Conservation (phyloP, 1,284 basidiomycete species). For the Blastosporella zonata region DNA sequence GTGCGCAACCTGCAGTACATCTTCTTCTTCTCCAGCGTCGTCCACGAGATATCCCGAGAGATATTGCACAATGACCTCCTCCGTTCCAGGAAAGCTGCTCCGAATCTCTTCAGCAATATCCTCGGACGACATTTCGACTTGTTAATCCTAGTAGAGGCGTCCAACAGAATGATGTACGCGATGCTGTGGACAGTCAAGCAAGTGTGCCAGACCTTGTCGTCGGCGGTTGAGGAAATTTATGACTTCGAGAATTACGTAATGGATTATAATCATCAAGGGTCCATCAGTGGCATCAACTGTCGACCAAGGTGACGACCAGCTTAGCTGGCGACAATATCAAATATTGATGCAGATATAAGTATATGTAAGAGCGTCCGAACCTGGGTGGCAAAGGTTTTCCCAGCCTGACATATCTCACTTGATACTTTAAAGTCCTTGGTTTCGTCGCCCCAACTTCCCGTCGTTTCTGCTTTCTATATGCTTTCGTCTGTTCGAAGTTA, state of each 20-base stretch:
- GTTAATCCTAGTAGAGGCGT: conserved; percentile 2
- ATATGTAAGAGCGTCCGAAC: too few relatives aligned
- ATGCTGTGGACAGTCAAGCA: not conserved
- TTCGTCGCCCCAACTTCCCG: not conserved
- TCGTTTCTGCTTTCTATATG: conserved; percentile 1
- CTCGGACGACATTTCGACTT: conserved; percentile 47
- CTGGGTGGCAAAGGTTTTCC: conserved; percentile 5
- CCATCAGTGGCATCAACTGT: too few relatives aligned
- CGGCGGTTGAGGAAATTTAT: not conserved
- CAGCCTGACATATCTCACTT: conserved; percentile 2
- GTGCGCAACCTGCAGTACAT: conserved; percentile 77
- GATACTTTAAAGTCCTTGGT: conserved; percentile 2
- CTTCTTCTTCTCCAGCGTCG: conserved; percentile 90
- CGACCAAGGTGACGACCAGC: not conserved
- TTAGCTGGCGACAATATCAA: not conserved
- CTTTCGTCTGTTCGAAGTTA: not conserved
- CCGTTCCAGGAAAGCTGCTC: conserved; percentile 78
- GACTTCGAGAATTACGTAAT: not conserved
- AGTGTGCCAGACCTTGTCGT: not conserved
- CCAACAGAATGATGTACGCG: not conserved
- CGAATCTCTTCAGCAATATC: conserved; percentile 82
- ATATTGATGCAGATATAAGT: too few relatives aligned
- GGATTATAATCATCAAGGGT: too few relatives aligned
- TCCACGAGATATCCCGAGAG: conserved; percentile 90
- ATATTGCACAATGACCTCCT: conserved; percentile 92